Evolutionary conservation across 1,139 yeast species (phyloP), one percentile per base, ranked within the genome.

Genomic region (Candida anutae): DNA sequence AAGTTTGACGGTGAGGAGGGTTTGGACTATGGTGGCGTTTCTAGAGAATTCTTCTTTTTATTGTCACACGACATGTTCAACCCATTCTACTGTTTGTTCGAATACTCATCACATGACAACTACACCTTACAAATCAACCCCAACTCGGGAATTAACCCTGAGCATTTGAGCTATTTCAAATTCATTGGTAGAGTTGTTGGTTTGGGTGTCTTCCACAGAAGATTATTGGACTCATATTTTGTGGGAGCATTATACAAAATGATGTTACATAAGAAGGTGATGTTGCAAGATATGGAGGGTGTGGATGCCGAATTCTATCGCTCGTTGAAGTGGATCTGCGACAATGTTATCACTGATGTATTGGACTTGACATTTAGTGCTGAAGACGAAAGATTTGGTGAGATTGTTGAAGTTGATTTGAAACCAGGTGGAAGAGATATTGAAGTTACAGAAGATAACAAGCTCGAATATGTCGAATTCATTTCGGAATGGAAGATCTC

Each of bases 1-100:
- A 88, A 90, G 55, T 90, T 93, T 48, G 98, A 90, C 45, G 98
- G 98, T 36, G 99, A 90, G 65, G 98, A 90, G 67, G 99, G 98
- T 56, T 72, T 93, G 45, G 99, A 90, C 66, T 90, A 90, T 53
- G 98, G 98, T 70, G 99, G 99, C 53, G 97, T 90, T 40, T 85
- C 96, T 16, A 75, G 98, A 64, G 99, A 90, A 58, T 90, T 85
- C 58, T 90, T 93, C 77, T 90, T 87, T 61, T 69, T 88, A 49
- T 68, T 90, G 41, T 88, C 97, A 2, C 98, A 90, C 53, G 97
- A 93, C 58, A 93, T 90, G 96, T 90, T 90, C 59, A 88, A 93
- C 54, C 99, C 99, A 35, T 85, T 88, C 59, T 90, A 93, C 58
- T 88, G 98, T 61, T 65, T 90, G 47, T 90, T 90, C 55, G 96